Evolutionary conservation across 2,329 filamentous ascomycete genomes (phyloP).

Genomic region (Hypoxylon sp.): DNA sequence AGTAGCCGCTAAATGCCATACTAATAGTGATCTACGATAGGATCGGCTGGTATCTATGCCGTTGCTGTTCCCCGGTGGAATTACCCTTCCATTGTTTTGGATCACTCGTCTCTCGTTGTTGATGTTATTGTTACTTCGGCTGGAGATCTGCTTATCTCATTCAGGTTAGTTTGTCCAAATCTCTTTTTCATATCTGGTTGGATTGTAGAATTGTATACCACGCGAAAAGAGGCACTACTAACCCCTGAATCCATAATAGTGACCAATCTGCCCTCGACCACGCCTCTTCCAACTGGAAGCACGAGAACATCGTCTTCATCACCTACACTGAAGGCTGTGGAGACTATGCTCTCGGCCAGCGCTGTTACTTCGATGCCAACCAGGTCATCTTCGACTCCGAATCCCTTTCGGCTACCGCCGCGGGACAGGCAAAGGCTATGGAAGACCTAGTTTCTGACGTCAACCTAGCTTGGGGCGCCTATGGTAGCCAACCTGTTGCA

Average conservation of each 20-base stretch:
- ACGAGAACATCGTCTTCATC: slow-evolving; percentile 5
- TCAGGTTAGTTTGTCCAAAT: slow-evolving; percentile 4
- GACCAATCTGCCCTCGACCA: slow-evolving; percentile 9
- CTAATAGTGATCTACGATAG: not conserved
- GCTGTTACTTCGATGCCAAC: slow-evolving; percentile 14
- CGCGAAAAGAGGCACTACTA: not conserved
- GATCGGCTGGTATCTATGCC: slow-evolving; percentile 12
- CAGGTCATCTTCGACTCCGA: slow-evolving; percentile 6
- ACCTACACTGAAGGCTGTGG: slow-evolving; percentile 16
- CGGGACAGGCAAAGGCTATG: slow-evolving; percentile 10
- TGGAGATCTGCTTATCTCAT: slow-evolving; percentile 8
- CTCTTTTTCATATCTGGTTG: too few relatives aligned
- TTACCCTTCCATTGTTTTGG: slow-evolving; percentile 12
- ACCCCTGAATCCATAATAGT: slow-evolving; percentile 1
- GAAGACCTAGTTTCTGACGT: slow-evolving; percentile 12
- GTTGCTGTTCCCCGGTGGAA: slow-evolving; percentile 16
- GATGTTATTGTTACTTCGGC: not conserved
- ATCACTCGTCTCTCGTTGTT: slow-evolving; percentile 8
- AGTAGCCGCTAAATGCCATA: not conserved
- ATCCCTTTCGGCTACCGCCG: slow-evolving; percentile 7
- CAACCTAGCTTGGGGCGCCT: slow-evolving; percentile 11
- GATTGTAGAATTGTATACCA: too few relatives aligned
- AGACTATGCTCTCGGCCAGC: slow-evolving; percentile 9
- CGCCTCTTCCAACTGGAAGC: slow-evolving; percentile 8
- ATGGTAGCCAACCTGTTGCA: slow-evolving; percentile 10